Base-by-base conservation (phyloP, 306 rosid species). In the Begonia loranthoides region DNA sequence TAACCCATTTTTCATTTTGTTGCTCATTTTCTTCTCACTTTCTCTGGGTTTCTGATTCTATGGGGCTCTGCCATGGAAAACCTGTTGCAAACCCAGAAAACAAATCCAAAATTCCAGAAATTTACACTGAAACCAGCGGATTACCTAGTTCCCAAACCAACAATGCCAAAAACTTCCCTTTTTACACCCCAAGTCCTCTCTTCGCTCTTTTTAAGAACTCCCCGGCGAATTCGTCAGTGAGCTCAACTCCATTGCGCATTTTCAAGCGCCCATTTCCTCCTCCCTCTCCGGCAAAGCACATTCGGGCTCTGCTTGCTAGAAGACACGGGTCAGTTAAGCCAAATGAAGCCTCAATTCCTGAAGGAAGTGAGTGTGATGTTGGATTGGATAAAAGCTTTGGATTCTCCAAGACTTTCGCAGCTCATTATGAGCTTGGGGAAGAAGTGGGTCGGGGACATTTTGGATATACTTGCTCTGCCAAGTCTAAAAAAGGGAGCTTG, bases 271-370 rank as follows among this genome's bases (percentile, higher is more conserved):
- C 96, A 6, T 87, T 87, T 46, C 96, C 96, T 1, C 96, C 96
- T 24, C 96, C 96, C 10, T 87, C 96, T 1, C 96, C 96, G 19
- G 96, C 94, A 0, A 87, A 87, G 75, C 96, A 87, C 74, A 87
- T 87, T 54, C 73, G 83, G 49, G 90, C 93, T 4, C 40, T 87
- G 60, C 79, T 87, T 0, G 90, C 94, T 10, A 62, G 94, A 17
- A 49, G 96, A 15, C 94, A 87, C 8, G 94, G 94, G 12, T 75
- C 89, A 0, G 83, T 73, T 45, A 87, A 87, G 94, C 90, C 90
- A 33, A 87, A 83, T 53, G 82, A 80, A 34, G 96, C 84, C 12
- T 50, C 96, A 15, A 87, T 87, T 44, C 94, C 94, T 8, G 96
- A 87, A 55, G 90, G 88, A 45, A 71, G 76, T 43, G 88, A 82